A percentile compares a stretch with the other conserved stretches of the same genome.
Evolutionary conservation across 306 rosid species (phyloP).

Genomic region (Potentilla sterilis): DNA sequence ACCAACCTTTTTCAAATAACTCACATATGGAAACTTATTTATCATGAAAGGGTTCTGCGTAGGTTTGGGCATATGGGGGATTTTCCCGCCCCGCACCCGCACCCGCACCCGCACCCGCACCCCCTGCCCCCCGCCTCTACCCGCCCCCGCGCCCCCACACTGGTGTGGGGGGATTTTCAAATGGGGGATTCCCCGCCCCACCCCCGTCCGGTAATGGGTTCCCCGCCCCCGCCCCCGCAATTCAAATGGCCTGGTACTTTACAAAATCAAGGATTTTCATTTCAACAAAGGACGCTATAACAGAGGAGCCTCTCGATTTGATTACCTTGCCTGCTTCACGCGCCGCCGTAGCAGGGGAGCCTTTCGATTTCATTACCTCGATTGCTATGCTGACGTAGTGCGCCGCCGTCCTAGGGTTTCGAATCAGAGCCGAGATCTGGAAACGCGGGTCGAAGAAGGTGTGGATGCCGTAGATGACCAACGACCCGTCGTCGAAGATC

Average conservation of each 20-base stretch:
- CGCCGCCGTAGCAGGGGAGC: slow-evolving; percentile 2
- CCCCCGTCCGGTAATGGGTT: too few relatives aligned
- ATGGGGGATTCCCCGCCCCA: too few relatives aligned
- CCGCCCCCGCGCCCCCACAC: too few relatives aligned
- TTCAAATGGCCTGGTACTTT: slow-evolving; percentile 25
- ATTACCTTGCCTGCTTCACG: slow-evolving; percentile 14
- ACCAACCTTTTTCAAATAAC: too few relatives aligned
- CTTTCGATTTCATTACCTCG: not conserved
- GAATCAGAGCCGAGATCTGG: slow-evolving; percentile 9
- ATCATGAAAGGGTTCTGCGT: too few relatives aligned
- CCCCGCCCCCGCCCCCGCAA: too few relatives aligned
- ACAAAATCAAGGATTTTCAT: slow-evolving; percentile 30
- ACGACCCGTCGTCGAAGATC: slow-evolving; percentile 37
- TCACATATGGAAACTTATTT: too few relatives aligned
- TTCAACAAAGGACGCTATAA: slow-evolving; percentile 43
- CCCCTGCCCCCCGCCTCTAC: too few relatives aligned
- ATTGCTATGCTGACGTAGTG: not conserved
- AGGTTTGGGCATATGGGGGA: too few relatives aligned
- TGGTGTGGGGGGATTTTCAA: too few relatives aligned
- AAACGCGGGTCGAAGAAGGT: slow-evolving; percentile 47
- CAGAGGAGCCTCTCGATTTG: slow-evolving; percentile 34
- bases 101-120: too few relatives aligned
- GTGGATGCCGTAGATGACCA: slow-evolving; percentile 38
- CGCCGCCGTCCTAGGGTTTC: not conserved
- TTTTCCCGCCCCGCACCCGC: too few relatives aligned